These are phyloP conservation scores for Fabrea salina DNA, from an alignment of 169 alveolate genomes.

Conservation along the genomic window DNA sequence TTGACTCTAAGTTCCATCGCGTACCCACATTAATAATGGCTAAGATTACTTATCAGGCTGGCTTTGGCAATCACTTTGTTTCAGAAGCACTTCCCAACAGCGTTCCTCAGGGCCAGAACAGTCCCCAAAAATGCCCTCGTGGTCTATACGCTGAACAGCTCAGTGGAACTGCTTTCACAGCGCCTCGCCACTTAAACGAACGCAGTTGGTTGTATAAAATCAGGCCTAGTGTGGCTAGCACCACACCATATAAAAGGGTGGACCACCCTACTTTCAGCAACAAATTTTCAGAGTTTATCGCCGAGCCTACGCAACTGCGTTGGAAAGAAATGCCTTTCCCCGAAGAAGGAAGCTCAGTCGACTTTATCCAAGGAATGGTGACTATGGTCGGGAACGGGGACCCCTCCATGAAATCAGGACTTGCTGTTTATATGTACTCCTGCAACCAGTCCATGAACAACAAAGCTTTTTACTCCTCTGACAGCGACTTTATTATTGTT, in stretches of 20 bases:
- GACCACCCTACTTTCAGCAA: slow-evolving; percentile 34
- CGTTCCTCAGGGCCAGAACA: slow-evolving; percentile 61
- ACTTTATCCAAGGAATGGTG: slow-evolving; percentile 64
- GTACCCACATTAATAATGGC: slow-evolving; percentile 3
- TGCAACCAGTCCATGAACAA: slow-evolving; percentile 68
- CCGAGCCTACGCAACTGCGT: slow-evolving; percentile 62
- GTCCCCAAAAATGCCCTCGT: slow-evolving; percentile 66
- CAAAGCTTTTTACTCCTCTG: slow-evolving; percentile 64
- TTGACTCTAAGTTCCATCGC: too few relatives aligned
- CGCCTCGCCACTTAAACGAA: slow-evolving; percentile 59
- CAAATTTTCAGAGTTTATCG: slow-evolving; percentile 39
- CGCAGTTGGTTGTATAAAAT: slow-evolving; percentile 73
- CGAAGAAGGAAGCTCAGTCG: slow-evolving; percentile 36
- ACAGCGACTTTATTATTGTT: slow-evolving; percentile 80
- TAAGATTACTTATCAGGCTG: slow-evolving; percentile 29
- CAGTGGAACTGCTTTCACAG: slow-evolving; percentile 80
- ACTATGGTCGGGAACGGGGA: slow-evolving; percentile 77
- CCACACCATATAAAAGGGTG: slow-evolving; percentile 38
- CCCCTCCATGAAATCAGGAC: slow-evolving; percentile 67
- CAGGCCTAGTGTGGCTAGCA: slow-evolving; percentile 60
- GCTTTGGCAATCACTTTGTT: slow-evolving; percentile 63
- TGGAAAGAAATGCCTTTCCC: slow-evolving; percentile 60
- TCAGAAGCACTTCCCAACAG: slow-evolving; percentile 66
- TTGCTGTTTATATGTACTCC: slow-evolving; percentile 62
- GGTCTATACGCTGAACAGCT: slow-evolving; percentile 74